These are phyloP conservation scores for Geotrichum bryndzae DNA, from an alignment of 1,139 yeast genomes.

Conservation along the genomic window DNA sequence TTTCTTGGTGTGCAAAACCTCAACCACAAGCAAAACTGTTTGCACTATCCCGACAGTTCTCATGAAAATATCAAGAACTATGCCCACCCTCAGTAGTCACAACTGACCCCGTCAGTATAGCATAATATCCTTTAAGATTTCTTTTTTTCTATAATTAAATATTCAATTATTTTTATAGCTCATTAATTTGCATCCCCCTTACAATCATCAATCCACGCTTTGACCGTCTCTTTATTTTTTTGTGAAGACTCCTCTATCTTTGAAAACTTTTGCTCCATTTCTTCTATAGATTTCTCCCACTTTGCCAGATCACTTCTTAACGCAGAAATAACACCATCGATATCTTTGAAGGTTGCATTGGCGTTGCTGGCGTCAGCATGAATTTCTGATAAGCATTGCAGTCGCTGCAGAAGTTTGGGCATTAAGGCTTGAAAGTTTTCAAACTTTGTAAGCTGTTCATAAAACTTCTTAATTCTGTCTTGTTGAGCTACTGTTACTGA, in stretches of 20 bases:
- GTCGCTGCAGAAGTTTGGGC: slow-evolving; percentile 14
- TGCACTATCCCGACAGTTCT: slow-evolving; percentile 15
- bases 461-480: slow-evolving; percentile 7
- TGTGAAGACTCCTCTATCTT: slow-evolving; percentile 2
- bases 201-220: slow-evolving; percentile 11
- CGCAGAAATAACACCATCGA: slow-evolving; percentile 11
- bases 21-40: slow-evolving; percentile 19
- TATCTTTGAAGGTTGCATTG: slow-evolving; percentile 4
- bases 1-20: slow-evolving; percentile 20
- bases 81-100: neutral
- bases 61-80: slow-evolving; percentile 13
- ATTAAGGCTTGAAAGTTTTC: slow-evolving; percentile 9
- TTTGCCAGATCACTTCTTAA: slow-evolving; percentile 10
- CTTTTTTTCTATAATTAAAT: neutral
- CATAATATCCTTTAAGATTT: neutral
- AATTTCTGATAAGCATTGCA: slow-evolving; percentile 8
- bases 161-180: neutral
- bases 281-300: slow-evolving; percentile 12
- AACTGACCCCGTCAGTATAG: neutral
- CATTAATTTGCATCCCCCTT: neutral
- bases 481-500: neutral
- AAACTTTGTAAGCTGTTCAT: slow-evolving; percentile 1
- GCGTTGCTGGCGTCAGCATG: slow-evolving; percentile 17
- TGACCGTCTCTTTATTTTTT: slow-evolving; percentile 4
- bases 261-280: slow-evolving; percentile 11